A percentile compares a stretch with the other conserved stretches of the same genome.
These are phyloP conservation scores for Salvia rosmarinus DNA, from an alignment of 257 asterid genomes.

Conservation along the genomic window DNA sequence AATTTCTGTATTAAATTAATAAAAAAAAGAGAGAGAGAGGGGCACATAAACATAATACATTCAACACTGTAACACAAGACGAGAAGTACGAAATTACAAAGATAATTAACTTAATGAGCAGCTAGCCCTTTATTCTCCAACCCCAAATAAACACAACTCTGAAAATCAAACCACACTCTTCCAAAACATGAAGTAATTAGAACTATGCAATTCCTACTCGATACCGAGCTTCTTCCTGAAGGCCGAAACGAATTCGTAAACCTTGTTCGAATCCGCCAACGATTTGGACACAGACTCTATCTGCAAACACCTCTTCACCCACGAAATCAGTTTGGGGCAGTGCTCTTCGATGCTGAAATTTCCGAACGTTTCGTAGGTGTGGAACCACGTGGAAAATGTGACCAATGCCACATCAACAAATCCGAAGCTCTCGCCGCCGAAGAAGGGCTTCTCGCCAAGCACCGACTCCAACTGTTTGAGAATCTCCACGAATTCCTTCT, in stretches of 20 bases:
- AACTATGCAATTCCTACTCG: no score
- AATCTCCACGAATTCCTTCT: not conserved
- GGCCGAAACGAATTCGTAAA: not conserved
- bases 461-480: not conserved
- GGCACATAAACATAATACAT: no score
- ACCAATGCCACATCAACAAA: not conserved
- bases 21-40: no score
- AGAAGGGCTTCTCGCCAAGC: conserved; percentile 4
- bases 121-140: no score
- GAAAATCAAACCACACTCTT: no score
- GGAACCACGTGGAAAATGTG: not conserved
- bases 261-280: not conserved
- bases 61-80: no score
- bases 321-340: not conserved
- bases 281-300: not conserved
- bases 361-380: not conserved
- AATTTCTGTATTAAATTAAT: no score
- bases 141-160: no score
- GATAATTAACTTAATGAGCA: no score
- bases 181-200: no score
- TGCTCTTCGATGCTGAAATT: not conserved
- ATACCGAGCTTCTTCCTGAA: not conserved
- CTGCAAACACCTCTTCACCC: conserved; percentile 20
- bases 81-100: no score
- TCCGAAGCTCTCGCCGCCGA: conserved; percentile 12